Evolutionary conservation across 345 rosid genomes (phyloP), one percentile per base, ranked within the genome.

Genomic region (Acer negundo): DNA sequence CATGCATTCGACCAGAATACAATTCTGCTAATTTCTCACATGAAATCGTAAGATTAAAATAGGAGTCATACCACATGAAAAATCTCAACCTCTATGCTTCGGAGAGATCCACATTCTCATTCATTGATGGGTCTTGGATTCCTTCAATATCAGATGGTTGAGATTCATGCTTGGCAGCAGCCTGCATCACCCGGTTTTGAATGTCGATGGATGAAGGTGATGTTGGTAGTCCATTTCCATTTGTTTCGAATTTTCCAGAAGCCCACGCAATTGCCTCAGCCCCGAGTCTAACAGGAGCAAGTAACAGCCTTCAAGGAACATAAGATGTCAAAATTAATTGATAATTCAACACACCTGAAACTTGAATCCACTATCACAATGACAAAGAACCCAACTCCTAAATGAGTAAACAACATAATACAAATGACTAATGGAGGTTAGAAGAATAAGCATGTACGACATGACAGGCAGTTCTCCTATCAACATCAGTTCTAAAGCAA

Each of bases 81-180:
- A 77, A 62, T 70, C 46, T 6, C 15, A 55, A 70, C 17, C 58
- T 62, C 84, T 82, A 88, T 70, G 92, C 91, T 83, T 92, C 90
- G 0, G 88, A 86, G 66, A 91, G 85, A 76, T 89, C 93, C 0
- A 76, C 87, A 8, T 73, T 81, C 64, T 91, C 88, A 3, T 58
- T 80, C 42, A 78, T 19, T 3, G 83, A 80, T 62, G 83, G 80
- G 74, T 85, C 82, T 67, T 72, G 85, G 22, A 11, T 70, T 70
- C 83, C 90, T 35, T 83, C 87, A 12, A 82, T 72, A 20, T 87
- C 95, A 12, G 97, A 90, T 2, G 98, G 97, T 70, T 95, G 89
- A 79, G 99, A 93, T 86, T 92, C 97, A 69, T 82, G 98, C 83
- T 90, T 93, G 10, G 97, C 98, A 20, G 98, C 98, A 66, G 99